Base-by-base conservation (phyloP, 345 rosid species). In the Ceriops tagal region DNA sequence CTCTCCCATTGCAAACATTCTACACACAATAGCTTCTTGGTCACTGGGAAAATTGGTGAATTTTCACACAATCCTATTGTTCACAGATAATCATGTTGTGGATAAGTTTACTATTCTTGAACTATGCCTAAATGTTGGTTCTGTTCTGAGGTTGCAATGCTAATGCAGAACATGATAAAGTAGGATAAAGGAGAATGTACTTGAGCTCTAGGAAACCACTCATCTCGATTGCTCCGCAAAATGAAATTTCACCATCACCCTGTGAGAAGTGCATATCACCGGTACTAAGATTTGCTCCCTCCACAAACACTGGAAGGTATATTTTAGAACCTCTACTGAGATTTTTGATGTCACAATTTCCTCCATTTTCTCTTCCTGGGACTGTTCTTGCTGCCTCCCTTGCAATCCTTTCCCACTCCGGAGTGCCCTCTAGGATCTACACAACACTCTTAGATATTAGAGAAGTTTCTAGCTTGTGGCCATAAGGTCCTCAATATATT, bases 191-290 rank as follows among this genome's bases (percentile, higher is more conserved):
- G 10, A 37, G 51, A 7, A 61, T 30, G 18, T 86, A 91, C 91
- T 93, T 91, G 78, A 91, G 96, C 77, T 82, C 92, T 55, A 93
- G 81, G 63, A 89, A 93, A 19, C 98, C 97, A 65, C 97, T 93
- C 95, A 87, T 88, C 81, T 93, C 96, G 4, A 93, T 93, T 56
- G 97, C 98, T 1, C 98, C 97, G 1, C 98, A 93, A 85, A 93
- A 87, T 3, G 98, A 75, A 69, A 93, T 78, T 80, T 93, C 98
- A 58, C 97, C 98, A 73, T 91, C 98, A 19, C 97, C 98, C 84
- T 91, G 95, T 11, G 98, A 93, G 66, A 91, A 93, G 76, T 93
- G 98, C 98, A 93, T 93, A 52, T 93, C 97, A 16, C 98, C 97
- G 0, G 96, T 88, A 60, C 97, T 93, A 65, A 93, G 78, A 64